Evolutionary conservation across 306 rosid species (phyloP).

Genomic region (Castanopsis chinensis): DNA sequence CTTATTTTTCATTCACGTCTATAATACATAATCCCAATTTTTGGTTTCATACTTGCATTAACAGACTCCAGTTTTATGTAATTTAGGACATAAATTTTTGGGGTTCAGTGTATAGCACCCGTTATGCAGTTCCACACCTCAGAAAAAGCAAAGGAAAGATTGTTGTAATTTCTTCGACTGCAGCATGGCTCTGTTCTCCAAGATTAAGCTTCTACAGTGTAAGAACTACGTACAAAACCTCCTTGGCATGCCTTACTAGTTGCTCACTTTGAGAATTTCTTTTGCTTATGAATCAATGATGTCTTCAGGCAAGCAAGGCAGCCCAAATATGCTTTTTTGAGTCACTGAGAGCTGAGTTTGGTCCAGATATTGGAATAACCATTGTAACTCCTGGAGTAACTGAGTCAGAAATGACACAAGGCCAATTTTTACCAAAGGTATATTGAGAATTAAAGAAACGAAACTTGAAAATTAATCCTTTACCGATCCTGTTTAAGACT

Average conservation of each 20-base stretch:
- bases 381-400: conserved; percentile 23
- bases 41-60: too few species aligned
- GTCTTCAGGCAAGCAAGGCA: conserved; percentile 1
- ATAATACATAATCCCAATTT: too few species aligned
- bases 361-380: neutral
- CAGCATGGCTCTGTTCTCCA: neutral
- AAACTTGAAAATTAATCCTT: too few species aligned
- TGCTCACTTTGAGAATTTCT: neutral
- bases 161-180: neutral
- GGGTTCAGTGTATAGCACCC: too few species aligned
- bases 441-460: too few species aligned
- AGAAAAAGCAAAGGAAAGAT: too few species aligned
- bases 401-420: conserved; percentile 1
- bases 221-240: neutral
- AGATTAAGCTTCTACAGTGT: neutral
- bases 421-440: too few species aligned
- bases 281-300: conserved; percentile 5
- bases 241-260: neutral
- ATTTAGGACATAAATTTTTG: conserved; percentile 6
- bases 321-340: conserved; percentile 23
- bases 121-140: too few species aligned
- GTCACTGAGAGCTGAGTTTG: conserved; percentile 21
- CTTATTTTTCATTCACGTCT: too few species aligned
- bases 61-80: too few species aligned
- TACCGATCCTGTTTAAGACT: too few species aligned